Conservation (phyloP, 192 early-diverging fungal genomes). For the Mortierella alpina region DNA sequence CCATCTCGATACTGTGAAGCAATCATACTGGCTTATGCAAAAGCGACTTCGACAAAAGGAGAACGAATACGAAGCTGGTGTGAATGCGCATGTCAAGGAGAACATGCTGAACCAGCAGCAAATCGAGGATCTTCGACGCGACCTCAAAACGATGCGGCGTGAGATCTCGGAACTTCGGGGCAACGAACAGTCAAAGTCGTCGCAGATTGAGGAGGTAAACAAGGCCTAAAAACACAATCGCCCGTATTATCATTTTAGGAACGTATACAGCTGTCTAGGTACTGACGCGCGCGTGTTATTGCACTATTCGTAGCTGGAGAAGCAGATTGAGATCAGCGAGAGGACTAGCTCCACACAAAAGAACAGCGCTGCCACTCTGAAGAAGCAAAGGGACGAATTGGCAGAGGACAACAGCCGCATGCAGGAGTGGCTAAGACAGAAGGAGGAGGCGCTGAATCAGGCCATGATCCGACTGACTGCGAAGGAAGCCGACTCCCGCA, state of each 20-base stretch:
- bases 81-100: slow-evolving; percentile 29
- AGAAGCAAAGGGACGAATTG: slow-evolving; percentile 40
- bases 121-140: slow-evolving; percentile 27
- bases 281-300: no score
- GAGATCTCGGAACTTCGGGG: slow-evolving; percentile 24
- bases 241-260: neutral
- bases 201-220: slow-evolving; percentile 34
- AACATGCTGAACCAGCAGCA: slow-evolving; percentile 38
- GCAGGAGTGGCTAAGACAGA: slow-evolving; percentile 12
- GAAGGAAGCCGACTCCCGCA: slow-evolving; percentile 12
- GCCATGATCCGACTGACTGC: slow-evolving; percentile 18
- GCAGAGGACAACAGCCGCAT: slow-evolving; percentile 36
- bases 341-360: slow-evolving; percentile 38
- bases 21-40: slow-evolving; percentile 20
- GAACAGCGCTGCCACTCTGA: slow-evolving; percentile 15
- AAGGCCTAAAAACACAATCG: neutral
- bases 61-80: slow-evolving; percentile 34
- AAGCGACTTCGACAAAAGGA: slow-evolving; percentile 26
- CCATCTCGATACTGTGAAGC: slow-evolving; percentile 25
- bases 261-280: neutral
- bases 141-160: slow-evolving; percentile 22
- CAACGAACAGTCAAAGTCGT: slow-evolving; percentile 26
- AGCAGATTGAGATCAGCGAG: slow-evolving; percentile 40
- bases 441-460: slow-evolving; percentile 19
- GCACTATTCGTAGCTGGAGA: slow-evolving; percentile 19